phyloP scores from a whole-genome alignment of 805 yeast species.

The Sugiyamaella mastotermitis region DNA sequence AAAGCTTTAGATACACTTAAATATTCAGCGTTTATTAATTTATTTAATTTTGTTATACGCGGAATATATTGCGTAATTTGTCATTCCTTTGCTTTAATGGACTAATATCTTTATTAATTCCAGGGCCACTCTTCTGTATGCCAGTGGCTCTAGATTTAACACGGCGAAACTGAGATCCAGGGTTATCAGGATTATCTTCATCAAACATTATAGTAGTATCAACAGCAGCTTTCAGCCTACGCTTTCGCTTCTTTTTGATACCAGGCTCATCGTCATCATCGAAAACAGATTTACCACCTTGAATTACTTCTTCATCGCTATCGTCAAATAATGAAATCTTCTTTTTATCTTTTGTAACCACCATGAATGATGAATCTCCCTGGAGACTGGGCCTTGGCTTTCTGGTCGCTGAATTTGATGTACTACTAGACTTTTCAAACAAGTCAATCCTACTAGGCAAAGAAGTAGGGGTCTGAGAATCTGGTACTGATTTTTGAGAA shows the following conservation, averaged over 20 bases:
- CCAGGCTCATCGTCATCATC: not conserved
- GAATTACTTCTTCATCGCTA: slow-evolving; percentile 9
- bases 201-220: slow-evolving; percentile 11
- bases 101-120: slow-evolving; percentile 9
- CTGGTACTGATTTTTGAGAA: too few species aligned
- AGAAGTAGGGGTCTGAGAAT: too few species aligned
- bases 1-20: slow-evolving; percentile 18
- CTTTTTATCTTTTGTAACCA: slow-evolving; percentile 10
- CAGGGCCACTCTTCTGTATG: not conserved
- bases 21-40: not conserved
- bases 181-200: slow-evolving; percentile 17
- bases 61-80: slow-evolving; percentile 10
- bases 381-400: slow-evolving; percentile 8
- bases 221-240: slow-evolving; percentile 12
- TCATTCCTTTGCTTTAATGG: slow-evolving; percentile 14
- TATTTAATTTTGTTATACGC: slow-evolving; percentile 1
- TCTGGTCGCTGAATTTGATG: too few species aligned
- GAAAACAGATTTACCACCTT: not conserved
- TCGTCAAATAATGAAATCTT: slow-evolving; percentile 17
- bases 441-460: too few species aligned
- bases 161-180: slow-evolving; percentile 16
- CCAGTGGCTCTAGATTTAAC: slow-evolving; percentile 3
- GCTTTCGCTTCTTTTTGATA: slow-evolving; percentile 6
- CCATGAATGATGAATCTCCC: slow-evolving; percentile 4
- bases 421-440: too few species aligned